Base-by-base conservation (phyloP, 148 eudicot genomes). In the Dysphania ambrosioides region DNA sequence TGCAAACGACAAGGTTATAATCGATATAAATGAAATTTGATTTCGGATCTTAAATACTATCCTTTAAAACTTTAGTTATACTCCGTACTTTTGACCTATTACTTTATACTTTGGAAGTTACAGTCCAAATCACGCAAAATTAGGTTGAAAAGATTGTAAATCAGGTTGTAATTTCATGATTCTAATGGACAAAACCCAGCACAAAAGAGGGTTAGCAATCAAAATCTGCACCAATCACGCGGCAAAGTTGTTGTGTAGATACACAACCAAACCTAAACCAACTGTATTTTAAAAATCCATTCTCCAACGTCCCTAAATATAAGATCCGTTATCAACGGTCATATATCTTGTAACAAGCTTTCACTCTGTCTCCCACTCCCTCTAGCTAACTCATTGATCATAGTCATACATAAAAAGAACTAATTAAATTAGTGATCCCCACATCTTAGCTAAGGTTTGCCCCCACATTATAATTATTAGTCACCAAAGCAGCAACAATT, bases 281-380 rank as follows among this genome's bases (percentile, higher is more conserved):
- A 66, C 51, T 66, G 71, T 55, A 9, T 40, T 65, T 66, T 32
- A 2, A 32, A 72, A 72, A 21, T 16, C 32, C 67, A 58, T 30
- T 68, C 42, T 59, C 73, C 75, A 77, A 71, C 71, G 80, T 44
- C 31, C 18, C 44, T 12, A 30, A 15, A 35, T 23, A 2, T n/a
- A 63, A 63, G 80, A 71, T 77, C 80, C 80, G 80, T 77, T 77
- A 77, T 62, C 70, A 77, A 77, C 75, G 80, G 80, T 71, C 63
- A 71, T 5, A 8, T 15, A 8, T 15, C 29, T 15, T 19, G 3
- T 40, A 34, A 63, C 51, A 64, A 51, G 44, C 73, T 76, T 76
- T 76, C 68, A 44, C 26, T 30, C 73, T 76, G 79, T 76, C 74
- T 59, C 67, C 74, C 79, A 75, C 63, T 29, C 35, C 7, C 66